Conservation (phyloP, 768 basidiomycete genomes). For the Asterophora lycoperdoides region DNA sequence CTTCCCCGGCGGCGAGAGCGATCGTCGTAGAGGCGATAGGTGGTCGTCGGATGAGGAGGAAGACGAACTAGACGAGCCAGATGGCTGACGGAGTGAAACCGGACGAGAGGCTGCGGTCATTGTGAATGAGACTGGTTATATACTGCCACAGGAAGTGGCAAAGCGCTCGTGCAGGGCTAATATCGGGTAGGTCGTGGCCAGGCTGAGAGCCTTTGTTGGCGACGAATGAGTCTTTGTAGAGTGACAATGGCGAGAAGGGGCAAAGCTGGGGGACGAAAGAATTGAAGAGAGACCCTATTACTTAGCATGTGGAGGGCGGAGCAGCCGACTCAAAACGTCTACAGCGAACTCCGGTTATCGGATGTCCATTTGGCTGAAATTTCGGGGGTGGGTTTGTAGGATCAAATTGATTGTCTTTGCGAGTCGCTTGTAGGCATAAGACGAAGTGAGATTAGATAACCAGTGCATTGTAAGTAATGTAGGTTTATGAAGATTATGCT, state of each 20-base stretch:
- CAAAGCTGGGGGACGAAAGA: constrained; percentile 4
- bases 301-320: constrained; percentile 2
- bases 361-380: constrained; percentile 12
- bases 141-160: constrained; percentile 12
- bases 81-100: constrained; percentile 11
- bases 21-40: constrained; percentile 10
- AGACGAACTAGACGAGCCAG: constrained; percentile 8
- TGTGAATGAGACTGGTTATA: constrained; percentile 11
- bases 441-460: too few species aligned
- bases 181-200: constrained; percentile 7
- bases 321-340: not conserved
- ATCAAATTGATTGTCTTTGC: too few species aligned
- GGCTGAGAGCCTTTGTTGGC: constrained; percentile 1
- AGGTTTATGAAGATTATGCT: too few species aligned
- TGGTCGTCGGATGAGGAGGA: constrained; percentile 14
- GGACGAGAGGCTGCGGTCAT: constrained; percentile 15
- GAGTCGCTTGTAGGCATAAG: too few species aligned
- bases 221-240: constrained; percentile 3
- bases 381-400: too few species aligned
- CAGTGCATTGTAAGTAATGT: too few species aligned
- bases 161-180: constrained; percentile 5
- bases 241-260: constrained; percentile 3
- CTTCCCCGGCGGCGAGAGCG: constrained; percentile 14
- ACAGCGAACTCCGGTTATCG: constrained; percentile 13
- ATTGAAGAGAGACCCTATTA: not conserved